Percentiles rank a stretch among this genome's conserved stretches.
Conservation (phyloP, 106 monocot genomes). For the Phalaenopsis aphrodite region DNA sequence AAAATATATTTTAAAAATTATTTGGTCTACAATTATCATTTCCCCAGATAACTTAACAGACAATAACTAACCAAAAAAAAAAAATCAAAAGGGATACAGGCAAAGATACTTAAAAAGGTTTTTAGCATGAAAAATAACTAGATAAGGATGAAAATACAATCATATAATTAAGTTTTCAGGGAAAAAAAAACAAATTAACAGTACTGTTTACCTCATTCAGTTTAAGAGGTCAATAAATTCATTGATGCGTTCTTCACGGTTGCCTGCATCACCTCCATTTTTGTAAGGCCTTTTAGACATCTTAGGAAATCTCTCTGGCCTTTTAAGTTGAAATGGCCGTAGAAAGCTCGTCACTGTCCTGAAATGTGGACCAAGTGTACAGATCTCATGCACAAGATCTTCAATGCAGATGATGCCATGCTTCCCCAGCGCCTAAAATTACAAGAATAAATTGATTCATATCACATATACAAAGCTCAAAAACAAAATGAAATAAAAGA, state of each 20-base stretch:
- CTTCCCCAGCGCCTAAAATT: slow-evolving; percentile 54
- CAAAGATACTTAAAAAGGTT: too few species aligned
- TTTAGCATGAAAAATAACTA: too few species aligned
- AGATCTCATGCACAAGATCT: slow-evolving; percentile 80
- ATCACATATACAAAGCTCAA: too few species aligned
- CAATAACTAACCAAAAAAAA: too few species aligned
- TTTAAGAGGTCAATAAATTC: slow-evolving; percentile 76
- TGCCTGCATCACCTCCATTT: slow-evolving; percentile 74
- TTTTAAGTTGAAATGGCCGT: slow-evolving; percentile 73
- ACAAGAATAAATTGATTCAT: neutral
- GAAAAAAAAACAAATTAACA: too few species aligned
- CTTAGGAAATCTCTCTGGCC: slow-evolving; percentile 33
- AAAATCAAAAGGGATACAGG: too few species aligned
- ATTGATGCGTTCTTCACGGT: slow-evolving; percentile 74
- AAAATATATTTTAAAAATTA: too few species aligned
- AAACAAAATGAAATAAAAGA: too few species aligned
- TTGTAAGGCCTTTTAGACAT: slow-evolving; percentile 54
- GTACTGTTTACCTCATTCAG: slow-evolving; percentile 9
- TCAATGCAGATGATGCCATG: slow-evolving; percentile 79
- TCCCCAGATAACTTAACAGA: too few species aligned
- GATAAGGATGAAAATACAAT: too few species aligned
- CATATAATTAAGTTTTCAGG: too few species aligned
- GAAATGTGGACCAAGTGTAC: slow-evolving; percentile 61
- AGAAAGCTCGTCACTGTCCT: slow-evolving; percentile 57
- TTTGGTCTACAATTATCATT: too few species aligned